Evolutionary conservation across 768 basidiomycete species (phyloP), one percentile per base, ranked within the genome.

Genomic region (Infundibulicybe gibba): DNA sequence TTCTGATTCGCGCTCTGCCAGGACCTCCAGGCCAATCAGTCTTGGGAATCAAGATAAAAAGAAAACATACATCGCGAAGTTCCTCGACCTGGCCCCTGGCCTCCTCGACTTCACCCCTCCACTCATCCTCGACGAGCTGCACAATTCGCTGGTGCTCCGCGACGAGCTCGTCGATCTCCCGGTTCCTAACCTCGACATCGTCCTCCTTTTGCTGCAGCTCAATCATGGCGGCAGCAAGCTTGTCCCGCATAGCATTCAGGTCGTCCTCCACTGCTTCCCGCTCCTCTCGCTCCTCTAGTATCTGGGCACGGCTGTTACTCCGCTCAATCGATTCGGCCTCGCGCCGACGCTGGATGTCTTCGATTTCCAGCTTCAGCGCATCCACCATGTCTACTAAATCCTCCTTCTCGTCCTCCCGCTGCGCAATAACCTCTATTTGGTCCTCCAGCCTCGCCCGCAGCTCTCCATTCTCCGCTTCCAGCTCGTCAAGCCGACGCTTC

Each of bases 41-140:
- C 25, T 58, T 48, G 16, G 54, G 37, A 9, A 32, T 11, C n/a
- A n/a, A 17, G n/a, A 35, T n/a, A 32, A 34, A 30, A 49, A 21
- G 30, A 1, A 33, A 19, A 68, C 76, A 48, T 58, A 89, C 87
- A 62, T 88, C 87, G 19, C 77, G 75, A 13, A 90, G 71, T 61
- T 94, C 90, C 47, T 92, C 90, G 0, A 85, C 80, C 55, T 90
- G 90, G 2, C 72, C 77, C 49, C 85, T 74, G 2, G 83, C 82
- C 53, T 92, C 90, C 51, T 91, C 83, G 2, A 94, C 83, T 59
- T 95, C 94, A 3, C 87, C 88, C 46, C 85, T 71, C 92, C 92
- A 95, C 55, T 90, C 89, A 37, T 84, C 79, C 56, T 91, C 89
- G 6, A 92, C 84, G 2, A 77, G 75, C 15, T 78, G 76, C 2